A percentile compares a stretch with the other conserved stretches of the same genome.
These are phyloP conservation scores for Sphagnum tenellum DNA, from an alignment of 225 moss, liverwort and hornwort species.

Conservation along the genomic window DNA sequence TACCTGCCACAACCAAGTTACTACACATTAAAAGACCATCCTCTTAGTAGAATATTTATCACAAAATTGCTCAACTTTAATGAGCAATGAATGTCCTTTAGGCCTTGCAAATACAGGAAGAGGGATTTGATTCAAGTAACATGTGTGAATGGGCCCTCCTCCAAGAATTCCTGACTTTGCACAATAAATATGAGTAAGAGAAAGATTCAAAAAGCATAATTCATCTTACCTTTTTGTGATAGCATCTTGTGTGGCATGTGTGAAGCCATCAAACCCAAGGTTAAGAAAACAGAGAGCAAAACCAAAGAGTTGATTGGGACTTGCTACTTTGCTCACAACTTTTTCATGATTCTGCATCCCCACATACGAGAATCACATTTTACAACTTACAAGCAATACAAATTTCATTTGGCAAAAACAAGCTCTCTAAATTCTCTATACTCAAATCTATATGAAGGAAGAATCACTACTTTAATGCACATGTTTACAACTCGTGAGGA, in stretches of 20 bases:
- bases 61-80: no score
- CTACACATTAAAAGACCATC: not conserved
- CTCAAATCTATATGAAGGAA: not conserved
- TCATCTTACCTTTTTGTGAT: slow-evolving; percentile 57
- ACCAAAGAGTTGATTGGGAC: slow-evolving; percentile 77
- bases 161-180: not conserved
- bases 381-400: not conserved
- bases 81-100: no score
- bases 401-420: no score
- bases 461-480: no score
- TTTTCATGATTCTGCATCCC: slow-evolving; percentile 70
- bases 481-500: no score
- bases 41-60: not conserved
- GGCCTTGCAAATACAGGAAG: no score
- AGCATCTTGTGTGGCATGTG: slow-evolving; percentile 90
- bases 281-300: slow-evolving; percentile 81
- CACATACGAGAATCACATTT: no score
- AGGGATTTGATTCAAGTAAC: no score
- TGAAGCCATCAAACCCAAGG: slow-evolving; percentile 85
- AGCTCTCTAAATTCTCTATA: no score
- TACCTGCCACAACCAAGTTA: slow-evolving; percentile 42
- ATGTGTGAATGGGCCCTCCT: no score
- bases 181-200: not conserved
- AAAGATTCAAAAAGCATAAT: not conserved
- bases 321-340: slow-evolving; percentile 57